Evolutionary conservation across 2,329 filamentous ascomycete genomes (phyloP), one percentile per base, ranked within the genome.

Genomic region (Arthrinium phaeospermum): DNA sequence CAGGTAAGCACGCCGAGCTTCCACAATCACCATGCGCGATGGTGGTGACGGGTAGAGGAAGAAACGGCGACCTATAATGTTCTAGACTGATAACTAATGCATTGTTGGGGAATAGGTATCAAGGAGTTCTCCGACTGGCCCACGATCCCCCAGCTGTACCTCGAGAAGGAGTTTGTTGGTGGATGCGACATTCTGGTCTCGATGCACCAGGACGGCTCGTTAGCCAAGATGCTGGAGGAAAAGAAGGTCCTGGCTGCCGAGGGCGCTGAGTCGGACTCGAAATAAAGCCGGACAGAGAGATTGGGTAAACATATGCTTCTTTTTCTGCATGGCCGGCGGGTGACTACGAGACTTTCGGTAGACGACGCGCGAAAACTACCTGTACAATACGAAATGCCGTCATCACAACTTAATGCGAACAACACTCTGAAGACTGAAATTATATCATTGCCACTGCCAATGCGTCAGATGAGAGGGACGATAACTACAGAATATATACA

Each of bases 111-210:
- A 64, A 61, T 76, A 95, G 96, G 96, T 70, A 98, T 99, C 86
- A 99, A 99, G 86, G 96, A 99, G 85, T 99, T 96, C 87, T 98
- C 95, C 1, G 96, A 98, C 81, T 99, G 96, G 96, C 96, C 96
- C 19, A 99, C 96, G 27, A 98, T 99, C 81, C 96, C 96, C 8
- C 96, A 99, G 83, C 88, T 99, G 24, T 99, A 98, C 84, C 88
- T 99, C 70, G 91, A 97, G 75, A 96, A 96, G 85, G 96, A 99
- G 82, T 99, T 99, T 81, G 88, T 99, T 67, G 96, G 96, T 71
- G 96, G 96, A n/a, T 98, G 95, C 82, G 96, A 99, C 83, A 99
- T 99, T 75, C 83, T 99, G 78, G 92, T 98, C 82, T 93, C 92
- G 2, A 98, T 99, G 96, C 96, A 98, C 85, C 94, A 98, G 85